phyloP scores from a whole-genome alignment of 306 rosid species.

The Cucumis sativus region DNA sequence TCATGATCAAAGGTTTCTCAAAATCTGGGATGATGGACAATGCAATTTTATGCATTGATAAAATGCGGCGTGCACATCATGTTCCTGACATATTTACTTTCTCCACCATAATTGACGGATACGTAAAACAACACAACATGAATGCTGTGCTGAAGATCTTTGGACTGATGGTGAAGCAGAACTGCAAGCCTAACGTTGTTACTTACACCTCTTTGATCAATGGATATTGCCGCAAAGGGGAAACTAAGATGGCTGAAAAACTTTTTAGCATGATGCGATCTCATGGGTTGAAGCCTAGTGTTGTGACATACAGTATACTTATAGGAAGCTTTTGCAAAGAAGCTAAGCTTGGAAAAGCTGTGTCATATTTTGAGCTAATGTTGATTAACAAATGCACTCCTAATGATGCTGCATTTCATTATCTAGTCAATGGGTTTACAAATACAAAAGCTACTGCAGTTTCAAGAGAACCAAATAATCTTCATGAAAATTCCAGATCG shows the following conservation, averaged over 20 bases:
- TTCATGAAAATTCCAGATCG: conserved; percentile 18
- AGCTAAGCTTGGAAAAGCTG: conserved; percentile 47
- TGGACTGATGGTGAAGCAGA: conserved; percentile 52
- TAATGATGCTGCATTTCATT: conserved; percentile 54
- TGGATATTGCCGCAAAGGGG: conserved; percentile 54
- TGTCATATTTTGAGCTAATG: conserved; percentile 62
- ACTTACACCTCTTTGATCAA: conserved; percentile 61
- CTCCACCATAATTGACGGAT: conserved; percentile 72
- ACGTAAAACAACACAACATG: conserved; percentile 49
- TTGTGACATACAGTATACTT: conserved; percentile 62
- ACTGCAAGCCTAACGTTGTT: conserved; percentile 57
- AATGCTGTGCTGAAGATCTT: conserved; percentile 44
- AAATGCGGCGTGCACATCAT: conserved; percentile 32
- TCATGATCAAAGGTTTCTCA: conserved; percentile 79
- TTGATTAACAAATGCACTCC: conserved; percentile 53
- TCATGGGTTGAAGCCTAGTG: conserved; percentile 56
- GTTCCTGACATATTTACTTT: conserved; percentile 59
- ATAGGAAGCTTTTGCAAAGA: conserved; percentile 56
- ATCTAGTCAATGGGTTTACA: conserved; percentile 58
- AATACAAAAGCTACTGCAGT: conserved; percentile 14
- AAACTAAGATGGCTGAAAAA: conserved; percentile 41
- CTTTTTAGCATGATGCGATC: conserved; percentile 46
- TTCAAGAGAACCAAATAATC: conserved; percentile 11
- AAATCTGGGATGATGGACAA: conserved; percentile 60
- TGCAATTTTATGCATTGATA: conserved; percentile 39